Evolutionary conservation across 768 basidiomycete genomes (phyloP), one percentile per base, ranked within the genome.

Genomic region (Sporobolomyces pararoseus): DNA sequence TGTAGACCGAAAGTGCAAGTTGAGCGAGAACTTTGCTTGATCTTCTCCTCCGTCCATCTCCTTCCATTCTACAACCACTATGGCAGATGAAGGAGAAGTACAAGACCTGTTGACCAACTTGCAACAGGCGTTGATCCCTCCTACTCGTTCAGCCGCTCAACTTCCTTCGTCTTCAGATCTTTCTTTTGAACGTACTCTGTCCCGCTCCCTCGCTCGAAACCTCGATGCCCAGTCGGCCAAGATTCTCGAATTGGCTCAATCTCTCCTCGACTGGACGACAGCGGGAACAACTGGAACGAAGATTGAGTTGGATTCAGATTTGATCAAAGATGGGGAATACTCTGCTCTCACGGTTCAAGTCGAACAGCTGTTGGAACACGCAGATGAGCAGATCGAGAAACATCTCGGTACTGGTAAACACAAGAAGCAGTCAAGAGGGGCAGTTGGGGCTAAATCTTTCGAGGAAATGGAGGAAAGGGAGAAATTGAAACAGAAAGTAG

Each of bases 141-240:
- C 80, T 4, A 81, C 80, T 13, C 69, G 73, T 6, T 73, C 77
- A 34, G 80, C 80, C 7, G 73, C 77, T 5, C 58, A 53, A 10
- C 72, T 82, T 10, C 81, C 81, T 17, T 55, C 58, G 13, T 88
- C 91, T 4, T 71, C 82, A 19, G 94, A 97, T 80, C 82, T 98
- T 65, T 80, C 83, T n/a, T 97, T 93, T 79, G 90, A 96, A 80
- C 88, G 90, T 29, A 89, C 93, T 3, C 85, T 98, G 71, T 88
- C 94, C 78, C 79, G 84, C 6, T 82, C 80, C 2, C 83, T 96
- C 63, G 88, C 87, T 2, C 82, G 82, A 63, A 85, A 87, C 49
- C 79, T 96, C 42, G 93, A 97, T 76, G 79, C 76, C 5, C 84
- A 89, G 64, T 88, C 89, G 0, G 79, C 83, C 21, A 83, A 85